These are phyloP conservation scores for Tulasnella sp. DNA, from an alignment of 768 basidiomycete genomes.

Conservation along the genomic window DNA sequence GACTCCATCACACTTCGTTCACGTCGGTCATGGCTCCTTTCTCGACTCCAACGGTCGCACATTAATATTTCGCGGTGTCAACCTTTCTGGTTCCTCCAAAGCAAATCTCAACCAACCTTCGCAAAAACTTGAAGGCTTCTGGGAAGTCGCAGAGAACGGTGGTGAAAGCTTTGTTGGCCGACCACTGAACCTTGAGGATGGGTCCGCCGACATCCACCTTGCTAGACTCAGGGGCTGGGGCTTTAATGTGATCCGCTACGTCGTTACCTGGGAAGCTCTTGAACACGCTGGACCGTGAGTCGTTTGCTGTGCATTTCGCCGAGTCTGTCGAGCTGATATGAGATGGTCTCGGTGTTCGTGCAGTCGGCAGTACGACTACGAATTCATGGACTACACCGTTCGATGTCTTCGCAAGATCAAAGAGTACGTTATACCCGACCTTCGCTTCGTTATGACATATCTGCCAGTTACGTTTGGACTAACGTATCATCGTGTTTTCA, in stretches of 20 bases:
- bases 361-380: constrained; percentile 81
- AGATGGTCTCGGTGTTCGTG: background rate
- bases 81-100: constrained; percentile 82
- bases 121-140: constrained; percentile 59
- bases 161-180: constrained; percentile 60
- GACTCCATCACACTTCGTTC: constrained; percentile 39
- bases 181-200: constrained; percentile 75
- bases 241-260: constrained; percentile 69
- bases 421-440: constrained; percentile 30
- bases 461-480: background rate
- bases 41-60: constrained; percentile 65
- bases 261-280: constrained; percentile 89
- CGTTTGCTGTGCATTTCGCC: constrained; percentile 12
- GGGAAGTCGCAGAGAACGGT: constrained; percentile 56
- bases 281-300: constrained; percentile 95
- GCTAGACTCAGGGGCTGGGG: constrained; percentile 85
- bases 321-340: constrained; percentile 1
- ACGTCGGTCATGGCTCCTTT: constrained; percentile 56
- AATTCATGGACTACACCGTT: constrained; percentile 86
- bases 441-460: background rate
- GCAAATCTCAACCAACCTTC: constrained; percentile 62
- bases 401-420: constrained; percentile 82
- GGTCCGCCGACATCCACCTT: constrained; percentile 74
- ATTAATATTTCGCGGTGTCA: constrained; percentile 83
- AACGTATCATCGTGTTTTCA: background rate